A percentile compares a stretch with the other conserved stretches of the same genome.
These are phyloP conservation scores for Beauveria australis DNA, from an alignment of 2,329 filamentous ascomycete genomes.

Conservation along the genomic window DNA sequence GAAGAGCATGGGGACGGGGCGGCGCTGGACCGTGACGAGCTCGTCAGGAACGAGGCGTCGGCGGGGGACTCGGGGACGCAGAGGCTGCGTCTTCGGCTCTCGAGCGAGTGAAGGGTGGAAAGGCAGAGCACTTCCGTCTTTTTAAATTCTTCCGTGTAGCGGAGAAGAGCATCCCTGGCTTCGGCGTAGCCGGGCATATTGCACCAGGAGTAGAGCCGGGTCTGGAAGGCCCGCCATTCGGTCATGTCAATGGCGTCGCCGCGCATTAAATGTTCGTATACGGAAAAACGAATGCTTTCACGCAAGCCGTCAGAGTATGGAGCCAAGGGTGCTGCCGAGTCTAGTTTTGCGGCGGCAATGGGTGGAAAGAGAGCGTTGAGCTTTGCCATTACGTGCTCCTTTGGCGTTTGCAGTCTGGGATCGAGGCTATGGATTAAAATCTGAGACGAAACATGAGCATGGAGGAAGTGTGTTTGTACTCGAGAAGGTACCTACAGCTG, in stretches of 20 bases:
- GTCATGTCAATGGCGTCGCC: constrained; percentile 15
- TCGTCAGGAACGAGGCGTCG: not conserved
- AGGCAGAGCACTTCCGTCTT: constrained; percentile 23
- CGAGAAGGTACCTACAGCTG: constrained; percentile 19
- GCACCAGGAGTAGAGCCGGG: constrained; percentile 26
- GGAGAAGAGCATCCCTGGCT: constrained; percentile 21
- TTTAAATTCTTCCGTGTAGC: constrained; percentile 26
- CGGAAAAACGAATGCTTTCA: constrained; percentile 26
- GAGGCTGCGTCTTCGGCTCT: not conserved
- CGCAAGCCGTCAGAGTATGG: constrained; percentile 25
- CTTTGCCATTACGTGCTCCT: constrained; percentile 18
- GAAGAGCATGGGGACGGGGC: not conserved
- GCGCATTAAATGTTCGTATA: constrained; percentile 27
- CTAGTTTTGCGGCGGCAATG: constrained; percentile 15
- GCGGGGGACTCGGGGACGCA: not conserved
- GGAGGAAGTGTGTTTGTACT: not conserved
- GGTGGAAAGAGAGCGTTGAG: constrained; percentile 29
- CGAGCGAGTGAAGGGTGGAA: not conserved
- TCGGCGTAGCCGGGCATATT: constrained; percentile 23
- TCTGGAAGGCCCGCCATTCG: constrained; percentile 19
- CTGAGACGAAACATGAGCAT: constrained; percentile 13
- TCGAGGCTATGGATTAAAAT: constrained; percentile 20
- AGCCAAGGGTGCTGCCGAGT: constrained; percentile 19
- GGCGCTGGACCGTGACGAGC: not conserved
- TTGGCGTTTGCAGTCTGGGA: constrained; percentile 10